phyloP scores from a whole-genome alignment of 495 filamentous ascomycete genomes.

The Aspergillus mulundensis region DNA sequence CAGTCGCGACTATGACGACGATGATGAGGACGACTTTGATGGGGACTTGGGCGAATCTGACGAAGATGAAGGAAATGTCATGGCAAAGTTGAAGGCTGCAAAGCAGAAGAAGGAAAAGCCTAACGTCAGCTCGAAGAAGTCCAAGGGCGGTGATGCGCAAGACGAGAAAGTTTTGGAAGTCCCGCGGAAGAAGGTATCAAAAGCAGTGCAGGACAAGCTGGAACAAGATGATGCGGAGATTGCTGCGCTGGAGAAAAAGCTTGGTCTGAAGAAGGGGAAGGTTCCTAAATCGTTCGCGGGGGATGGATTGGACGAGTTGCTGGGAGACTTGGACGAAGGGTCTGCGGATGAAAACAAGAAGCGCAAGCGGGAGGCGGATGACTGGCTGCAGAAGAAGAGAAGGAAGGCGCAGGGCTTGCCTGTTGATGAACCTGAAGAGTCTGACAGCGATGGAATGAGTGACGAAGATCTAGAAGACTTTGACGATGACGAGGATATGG shows the following conservation, averaged over 20 bases:
- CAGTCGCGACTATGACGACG: conserved; percentile 16
- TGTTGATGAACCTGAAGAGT: conserved; percentile 29
- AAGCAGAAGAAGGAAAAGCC: conserved; percentile 24
- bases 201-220: conserved; percentile 59
- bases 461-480: conserved; percentile 25
- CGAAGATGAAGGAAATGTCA: conserved; percentile 14
- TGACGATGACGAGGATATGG: conserved; percentile 28
- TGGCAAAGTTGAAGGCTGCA: conserved; percentile 20
- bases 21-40: conserved; percentile 16
- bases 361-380: conserved; percentile 53
- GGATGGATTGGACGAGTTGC: conserved; percentile 75
- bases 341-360: conserved; percentile 48
- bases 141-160: conserved; percentile 16
- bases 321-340: conserved; percentile 63
- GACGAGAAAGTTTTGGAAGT: conserved; percentile 22
- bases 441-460: conserved; percentile 20
- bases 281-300: conserved; percentile 73
- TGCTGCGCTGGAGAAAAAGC: conserved; percentile 78
- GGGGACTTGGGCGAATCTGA: conserved; percentile 23
- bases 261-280: conserved; percentile 79
- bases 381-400: conserved; percentile 60
- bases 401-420: conserved; percentile 55
- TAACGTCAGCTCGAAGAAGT: conserved; percentile 46
- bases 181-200: conserved; percentile 44
- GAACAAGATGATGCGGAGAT: conserved; percentile 79